These are phyloP conservation scores for Dactylonectria estremocensis DNA, from an alignment of 2,329 filamentous ascomycete species.

Conservation along the genomic window DNA sequence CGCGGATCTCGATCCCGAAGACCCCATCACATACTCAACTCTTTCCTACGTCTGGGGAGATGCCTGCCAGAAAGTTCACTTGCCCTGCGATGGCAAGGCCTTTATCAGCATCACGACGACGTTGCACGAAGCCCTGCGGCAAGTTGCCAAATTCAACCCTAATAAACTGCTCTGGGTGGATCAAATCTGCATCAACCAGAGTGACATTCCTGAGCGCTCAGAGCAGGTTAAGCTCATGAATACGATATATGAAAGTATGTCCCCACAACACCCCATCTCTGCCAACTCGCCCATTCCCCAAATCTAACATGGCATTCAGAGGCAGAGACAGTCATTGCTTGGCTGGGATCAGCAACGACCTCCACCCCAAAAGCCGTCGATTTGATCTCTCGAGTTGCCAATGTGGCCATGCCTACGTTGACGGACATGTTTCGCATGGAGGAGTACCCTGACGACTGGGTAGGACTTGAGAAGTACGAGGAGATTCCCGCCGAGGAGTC, in stretches of 20 bases:
- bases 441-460: constrained; percentile 14
- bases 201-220: constrained; percentile 24
- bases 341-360: constrained; percentile 29
- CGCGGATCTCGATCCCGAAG: constrained; percentile 26
- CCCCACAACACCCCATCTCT: neutral
- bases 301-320: constrained; percentile 16
- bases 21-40: constrained; percentile 35
- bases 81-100: constrained; percentile 27
- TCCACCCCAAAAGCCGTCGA: constrained; percentile 17
- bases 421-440: constrained; percentile 38
- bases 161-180: constrained; percentile 37
- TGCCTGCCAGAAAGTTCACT: neutral
- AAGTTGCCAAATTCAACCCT: constrained; percentile 29
- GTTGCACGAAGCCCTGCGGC: constrained; percentile 27
- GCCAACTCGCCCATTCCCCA: neutral
- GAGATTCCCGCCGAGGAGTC: constrained; percentile 26
- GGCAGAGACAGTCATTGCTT: constrained; percentile 40
- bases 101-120: constrained; percentile 31
- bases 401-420: constrained; percentile 32
- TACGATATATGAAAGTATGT: constrained; percentile 37
- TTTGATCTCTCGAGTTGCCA: constrained; percentile 32
- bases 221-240: constrained; percentile 40
- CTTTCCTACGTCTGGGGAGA: constrained; percentile 39
- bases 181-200: constrained; percentile 41
- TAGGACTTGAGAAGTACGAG: constrained; percentile 32